Conservation (phyloP, 495 filamentous ascomycete species). For the Aspergillus ellipticus region DNA sequence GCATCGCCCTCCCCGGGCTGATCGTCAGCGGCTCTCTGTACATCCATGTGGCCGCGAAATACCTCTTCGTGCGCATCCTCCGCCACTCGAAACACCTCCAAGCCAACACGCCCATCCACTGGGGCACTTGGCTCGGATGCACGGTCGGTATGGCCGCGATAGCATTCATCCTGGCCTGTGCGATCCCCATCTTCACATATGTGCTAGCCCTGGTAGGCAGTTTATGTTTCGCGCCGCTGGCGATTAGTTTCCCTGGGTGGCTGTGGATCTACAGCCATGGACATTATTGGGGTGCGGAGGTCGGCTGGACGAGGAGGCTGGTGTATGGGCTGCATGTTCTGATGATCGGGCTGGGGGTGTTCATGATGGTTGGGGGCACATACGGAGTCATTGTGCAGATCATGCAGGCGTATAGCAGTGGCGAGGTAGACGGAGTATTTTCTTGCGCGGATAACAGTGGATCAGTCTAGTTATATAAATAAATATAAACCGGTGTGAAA, state of each 20-base stretch:
- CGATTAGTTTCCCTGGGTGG: constrained; percentile 40
- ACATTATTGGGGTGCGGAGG: constrained; percentile 29
- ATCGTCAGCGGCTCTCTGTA: constrained; percentile 58
- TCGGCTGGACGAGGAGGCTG: constrained; percentile 3
- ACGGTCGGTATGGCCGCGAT: constrained; percentile 52
- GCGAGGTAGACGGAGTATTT: constrained; percentile 35
- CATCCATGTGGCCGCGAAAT: constrained; percentile 56
- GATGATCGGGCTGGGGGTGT: constrained; percentile 32
- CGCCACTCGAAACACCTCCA: constrained; percentile 51
- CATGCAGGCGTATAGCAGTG: constrained; percentile 32
- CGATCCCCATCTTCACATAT: constrained; percentile 68
- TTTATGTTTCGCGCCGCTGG: constrained; percentile 37
- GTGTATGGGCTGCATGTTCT: constrained; percentile 27
- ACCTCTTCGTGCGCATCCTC: constrained; percentile 61
- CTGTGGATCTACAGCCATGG: constrained; percentile 46
- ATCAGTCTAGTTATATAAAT: constrained; percentile 6
- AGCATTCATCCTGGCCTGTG: constrained; percentile 63
- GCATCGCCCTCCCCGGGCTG: constrained; percentile 66
- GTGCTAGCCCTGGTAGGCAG: constrained; percentile 48
- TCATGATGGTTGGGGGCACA: constrained; percentile 39
- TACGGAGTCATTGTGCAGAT: constrained; percentile 40
- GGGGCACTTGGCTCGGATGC: constrained; percentile 55
- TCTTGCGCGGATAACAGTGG: constrained; percentile 41
- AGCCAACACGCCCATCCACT: constrained; percentile 46
- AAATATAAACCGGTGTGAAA: too few relatives aligned